These are phyloP conservation scores for Quercus lobata DNA, from an alignment of 331 rosid species.

Conservation along the genomic window DNA sequence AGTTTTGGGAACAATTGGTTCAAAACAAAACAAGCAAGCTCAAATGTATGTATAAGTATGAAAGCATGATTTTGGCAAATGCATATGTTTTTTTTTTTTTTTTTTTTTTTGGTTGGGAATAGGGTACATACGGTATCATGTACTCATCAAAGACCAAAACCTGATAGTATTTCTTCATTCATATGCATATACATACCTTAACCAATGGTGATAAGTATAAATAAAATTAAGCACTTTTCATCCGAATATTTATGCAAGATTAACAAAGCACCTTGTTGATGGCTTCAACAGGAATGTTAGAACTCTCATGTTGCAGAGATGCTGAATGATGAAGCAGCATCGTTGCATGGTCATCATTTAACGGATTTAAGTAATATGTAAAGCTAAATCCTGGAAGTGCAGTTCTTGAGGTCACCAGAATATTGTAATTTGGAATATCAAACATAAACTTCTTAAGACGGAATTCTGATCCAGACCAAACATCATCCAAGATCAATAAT, in stretches of 20 bases:
- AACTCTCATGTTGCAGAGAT: constrained; percentile 12
- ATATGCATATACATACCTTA: too few species aligned
- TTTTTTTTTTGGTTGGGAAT: too few species aligned
- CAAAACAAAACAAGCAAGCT: background rate
- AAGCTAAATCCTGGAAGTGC: constrained; percentile 37
- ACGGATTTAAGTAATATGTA: constrained; percentile 24
- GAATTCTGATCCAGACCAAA: constrained; percentile 44
- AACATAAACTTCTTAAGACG: constrained; percentile 38
- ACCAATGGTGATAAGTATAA: background rate
- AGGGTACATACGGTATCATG: too few species aligned
- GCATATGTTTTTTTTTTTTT: too few species aligned
- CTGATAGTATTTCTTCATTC: too few species aligned
- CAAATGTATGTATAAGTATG: too few species aligned
- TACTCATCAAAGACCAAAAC: too few species aligned
- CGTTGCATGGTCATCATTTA: constrained; percentile 34
- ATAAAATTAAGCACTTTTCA: background rate
- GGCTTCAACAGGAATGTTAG: constrained; percentile 19
- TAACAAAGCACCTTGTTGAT: constrained; percentile 34
- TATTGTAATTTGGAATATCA: constrained; percentile 35
- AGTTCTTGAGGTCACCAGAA: constrained; percentile 69
- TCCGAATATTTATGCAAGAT: too few species aligned
- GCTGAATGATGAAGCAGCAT: constrained; percentile 50
- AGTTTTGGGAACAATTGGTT: background rate
- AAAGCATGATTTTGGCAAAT: too few species aligned
- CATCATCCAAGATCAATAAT: constrained; percentile 66